Conservation (phyloP, 768 basidiomycete species). For the Piloderma croceum region DNA sequence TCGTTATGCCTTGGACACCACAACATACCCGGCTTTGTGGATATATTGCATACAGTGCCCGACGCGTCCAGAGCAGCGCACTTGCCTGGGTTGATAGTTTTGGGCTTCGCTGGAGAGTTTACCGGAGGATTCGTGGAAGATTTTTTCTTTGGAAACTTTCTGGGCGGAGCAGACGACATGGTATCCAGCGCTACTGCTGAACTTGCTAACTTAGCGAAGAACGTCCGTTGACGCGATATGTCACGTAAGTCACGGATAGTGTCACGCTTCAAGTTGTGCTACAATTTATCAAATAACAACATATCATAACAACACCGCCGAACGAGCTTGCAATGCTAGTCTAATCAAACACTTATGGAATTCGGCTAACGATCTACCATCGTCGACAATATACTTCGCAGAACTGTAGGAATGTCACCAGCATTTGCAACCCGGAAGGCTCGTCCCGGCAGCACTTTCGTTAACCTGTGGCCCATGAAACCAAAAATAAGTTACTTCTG, state of each 20-base stretch:
- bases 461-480: conserved; percentile 38
- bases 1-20: conserved; percentile 31
- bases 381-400: conserved; percentile 55
- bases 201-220: too few relatives aligned
- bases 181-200: too few relatives aligned
- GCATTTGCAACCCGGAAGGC: conserved; percentile 58
- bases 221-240: too few relatives aligned
- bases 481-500: neutral
- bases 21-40: conserved; percentile 3
- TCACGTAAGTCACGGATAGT: too few relatives aligned
- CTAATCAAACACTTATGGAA: neutral
- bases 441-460: conserved; percentile 54
- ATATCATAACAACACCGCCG: too few relatives aligned
- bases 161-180: too few relatives aligned
- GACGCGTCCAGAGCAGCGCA: conserved; percentile 16
- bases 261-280: too few relatives aligned
- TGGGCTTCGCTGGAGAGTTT: too few relatives aligned
- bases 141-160: too few relatives aligned
- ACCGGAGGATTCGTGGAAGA: too few relatives aligned
- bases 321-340: too few relatives aligned
- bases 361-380: conserved; percentile 39
- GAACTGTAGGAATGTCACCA: conserved; percentile 57
- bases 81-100: neutral
- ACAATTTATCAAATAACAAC: too few relatives aligned
- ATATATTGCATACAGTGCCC: conserved; percentile 13